These are phyloP conservation scores for Cladosporium sp. DNA, from an alignment of 2,329 filamentous ascomycete genomes.

Conservation along the genomic window DNA sequence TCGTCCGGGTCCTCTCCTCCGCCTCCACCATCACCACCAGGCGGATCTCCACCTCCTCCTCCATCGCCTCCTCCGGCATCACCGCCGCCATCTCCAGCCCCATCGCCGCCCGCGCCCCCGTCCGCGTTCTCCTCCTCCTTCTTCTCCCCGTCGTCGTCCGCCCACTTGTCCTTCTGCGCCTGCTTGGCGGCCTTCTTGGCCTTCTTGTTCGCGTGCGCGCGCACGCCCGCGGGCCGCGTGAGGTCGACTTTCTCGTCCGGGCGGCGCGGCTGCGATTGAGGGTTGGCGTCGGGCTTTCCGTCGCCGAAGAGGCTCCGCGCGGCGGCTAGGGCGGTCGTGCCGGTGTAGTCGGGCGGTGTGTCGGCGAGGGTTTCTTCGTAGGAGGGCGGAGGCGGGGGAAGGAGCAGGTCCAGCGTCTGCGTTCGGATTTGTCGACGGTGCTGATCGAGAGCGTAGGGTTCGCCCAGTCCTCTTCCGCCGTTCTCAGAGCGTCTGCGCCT, in stretches of 20 bases:
- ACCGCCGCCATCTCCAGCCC: slow-evolving; percentile 27
- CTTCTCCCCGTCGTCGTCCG: slow-evolving; percentile 42
- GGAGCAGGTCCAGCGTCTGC: slow-evolving; percentile 7
- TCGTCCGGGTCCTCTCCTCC: slow-evolving; percentile 32
- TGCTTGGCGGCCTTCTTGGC: slow-evolving; percentile 36
- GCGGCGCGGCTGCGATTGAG: slow-evolving; percentile 10
- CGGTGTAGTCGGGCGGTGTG: slow-evolving; percentile 40
- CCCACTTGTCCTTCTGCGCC: slow-evolving; percentile 36
- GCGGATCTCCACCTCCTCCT: slow-evolving; percentile 22
- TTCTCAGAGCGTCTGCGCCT: background rate
- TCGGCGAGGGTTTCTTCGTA: slow-evolving; percentile 41
- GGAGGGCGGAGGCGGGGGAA: slow-evolving; percentile 30
- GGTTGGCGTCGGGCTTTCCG: background rate
- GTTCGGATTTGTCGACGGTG: too few species aligned
- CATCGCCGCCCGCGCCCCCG: slow-evolving; percentile 28
- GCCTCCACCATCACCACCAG: slow-evolving; percentile 26
- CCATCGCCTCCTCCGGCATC: slow-evolving; percentile 21
- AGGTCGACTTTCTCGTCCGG: slow-evolving; percentile 49
- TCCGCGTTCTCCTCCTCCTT: slow-evolving; percentile 35
- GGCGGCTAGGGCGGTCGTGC: slow-evolving; percentile 34
- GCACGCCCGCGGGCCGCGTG: slow-evolving; percentile 45
- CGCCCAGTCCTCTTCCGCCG: too few species aligned
- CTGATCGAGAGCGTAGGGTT: too few species aligned
- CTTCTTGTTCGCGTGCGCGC: slow-evolving; percentile 45
- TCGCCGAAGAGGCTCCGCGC: background rate